These are phyloP conservation scores for Mortierella polycephala DNA, from an alignment of 371 early-diverging fungal species.

Conservation along the genomic window DNA sequence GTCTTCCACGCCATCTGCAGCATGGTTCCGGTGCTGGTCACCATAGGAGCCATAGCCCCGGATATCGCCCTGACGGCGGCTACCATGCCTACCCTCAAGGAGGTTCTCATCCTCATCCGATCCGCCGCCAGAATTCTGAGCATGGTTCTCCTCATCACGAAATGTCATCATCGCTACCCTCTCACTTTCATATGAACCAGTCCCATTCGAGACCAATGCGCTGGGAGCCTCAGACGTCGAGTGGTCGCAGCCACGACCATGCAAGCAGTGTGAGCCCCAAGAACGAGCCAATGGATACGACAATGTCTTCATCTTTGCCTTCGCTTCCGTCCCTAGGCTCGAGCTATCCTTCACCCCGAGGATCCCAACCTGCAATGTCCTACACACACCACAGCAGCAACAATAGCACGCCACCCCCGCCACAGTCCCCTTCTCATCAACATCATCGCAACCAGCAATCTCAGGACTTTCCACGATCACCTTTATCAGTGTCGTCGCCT, in stretches of 20 bases:
- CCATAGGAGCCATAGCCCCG: slow-evolving; percentile 6
- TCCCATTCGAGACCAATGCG: slow-evolving; percentile 34
- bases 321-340: slow-evolving; percentile 31
- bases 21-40: slow-evolving; percentile 12
- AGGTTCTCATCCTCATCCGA: slow-evolving; percentile 4
- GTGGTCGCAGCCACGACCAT: slow-evolving; percentile 16
- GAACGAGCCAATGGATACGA: slow-evolving; percentile 43
- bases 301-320: slow-evolving; percentile 47
- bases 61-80: slow-evolving; percentile 10
- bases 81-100: slow-evolving; percentile 24
- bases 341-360: slow-evolving; percentile 18
- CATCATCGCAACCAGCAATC: slow-evolving; percentile 47
- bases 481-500: slow-evolving; percentile 28
- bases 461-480: slow-evolving; percentile 41
- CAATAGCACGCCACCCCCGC: slow-evolving; percentile 14
- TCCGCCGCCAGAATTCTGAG: slow-evolving; percentile 24
- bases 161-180: slow-evolving; percentile 52
- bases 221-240: slow-evolving; percentile 38
- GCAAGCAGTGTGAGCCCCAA: slow-evolving; percentile 45
- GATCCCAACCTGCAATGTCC: slow-evolving; percentile 26
- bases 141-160: slow-evolving; percentile 30
- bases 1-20: slow-evolving; percentile 27
- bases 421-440: slow-evolving; percentile 22
- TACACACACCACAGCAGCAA: slow-evolving; percentile 32
- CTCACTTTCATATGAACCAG: slow-evolving; percentile 39